Evolutionary conservation across 192 early-diverging fungal species (phyloP).

Genomic region (Backusella morwellensis): DNA sequence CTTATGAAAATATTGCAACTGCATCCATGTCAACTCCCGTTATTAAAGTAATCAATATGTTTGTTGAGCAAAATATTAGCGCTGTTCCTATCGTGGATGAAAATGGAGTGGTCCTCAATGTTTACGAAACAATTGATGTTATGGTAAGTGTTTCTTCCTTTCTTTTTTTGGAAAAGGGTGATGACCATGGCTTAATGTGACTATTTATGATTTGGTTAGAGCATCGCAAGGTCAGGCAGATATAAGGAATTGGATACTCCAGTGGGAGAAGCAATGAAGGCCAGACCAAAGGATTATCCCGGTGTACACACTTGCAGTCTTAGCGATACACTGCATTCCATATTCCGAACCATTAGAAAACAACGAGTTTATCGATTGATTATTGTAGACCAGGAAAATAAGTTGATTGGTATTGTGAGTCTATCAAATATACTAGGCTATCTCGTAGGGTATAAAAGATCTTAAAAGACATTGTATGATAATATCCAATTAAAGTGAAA

Average conservation of each 20-base stretch:
- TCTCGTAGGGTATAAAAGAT: conserved; percentile 41
- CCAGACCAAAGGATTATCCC: conserved; percentile 88
- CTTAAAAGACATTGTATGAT: not conserved
- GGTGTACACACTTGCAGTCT: conserved; percentile 92
- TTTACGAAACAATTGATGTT: conserved; percentile 96
- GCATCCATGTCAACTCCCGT: conserved; percentile 79
- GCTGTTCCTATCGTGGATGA: conserved; percentile 94
- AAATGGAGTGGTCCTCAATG: conserved; percentile 80
- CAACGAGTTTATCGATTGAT: conserved; percentile 88
- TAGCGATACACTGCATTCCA: conserved; percentile 82
- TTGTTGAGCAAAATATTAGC: conserved; percentile 88
- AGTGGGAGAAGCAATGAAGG: conserved; percentile 80
- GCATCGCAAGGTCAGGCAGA: conserved; percentile 63
- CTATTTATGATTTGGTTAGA: conserved; percentile 43
- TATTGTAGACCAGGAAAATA: conserved; percentile 82
- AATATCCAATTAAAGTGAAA: not conserved
- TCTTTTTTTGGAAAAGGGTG: not conserved
- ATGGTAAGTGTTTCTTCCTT: conserved; percentile 60
- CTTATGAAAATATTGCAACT: conserved; percentile 79
- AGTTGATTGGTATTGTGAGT: conserved; percentile 79
- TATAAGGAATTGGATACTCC: conserved; percentile 83
- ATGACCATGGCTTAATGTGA: not conserved
- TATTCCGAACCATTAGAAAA: conserved; percentile 86
- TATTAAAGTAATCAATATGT: conserved; percentile 88
- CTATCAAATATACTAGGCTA: conserved; percentile 81